Percentiles rank a stretch among this genome's conserved stretches.
Conservation (phyloP, 2,329 filamentous ascomycete species). For the Coleophoma eucalyptorum region DNA sequence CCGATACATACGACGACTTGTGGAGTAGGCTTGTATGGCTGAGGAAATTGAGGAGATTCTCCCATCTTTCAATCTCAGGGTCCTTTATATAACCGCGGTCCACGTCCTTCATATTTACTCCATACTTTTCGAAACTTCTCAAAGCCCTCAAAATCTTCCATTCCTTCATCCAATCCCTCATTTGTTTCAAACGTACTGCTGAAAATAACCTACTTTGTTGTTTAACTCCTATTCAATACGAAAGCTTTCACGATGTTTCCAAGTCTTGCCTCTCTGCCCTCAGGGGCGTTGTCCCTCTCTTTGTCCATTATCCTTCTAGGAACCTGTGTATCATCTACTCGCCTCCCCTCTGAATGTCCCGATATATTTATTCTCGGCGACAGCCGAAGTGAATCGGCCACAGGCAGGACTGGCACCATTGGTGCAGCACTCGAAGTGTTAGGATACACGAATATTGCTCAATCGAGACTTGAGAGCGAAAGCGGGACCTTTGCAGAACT, state of each 20-base stretch:
- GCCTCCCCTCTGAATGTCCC: background rate
- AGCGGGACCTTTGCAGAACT: background rate
- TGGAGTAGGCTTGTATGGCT: too few relatives aligned
- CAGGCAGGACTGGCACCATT: background rate
- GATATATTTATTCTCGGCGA: background rate
- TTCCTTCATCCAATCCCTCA: too few relatives aligned
- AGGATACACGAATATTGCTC: background rate
- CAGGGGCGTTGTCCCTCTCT: background rate
- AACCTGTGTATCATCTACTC: background rate
- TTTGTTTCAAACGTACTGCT: too few relatives aligned
- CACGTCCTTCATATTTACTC: too few relatives aligned
- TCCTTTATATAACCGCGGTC: too few relatives aligned
- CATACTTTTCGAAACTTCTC: too few relatives aligned
- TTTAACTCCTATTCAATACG: too few relatives aligned
- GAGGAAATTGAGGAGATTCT: too few relatives aligned
- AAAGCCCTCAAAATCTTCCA: too few relatives aligned
- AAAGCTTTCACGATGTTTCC: background rate
- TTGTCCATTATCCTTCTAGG: background rate
- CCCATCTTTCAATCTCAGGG: too few relatives aligned
- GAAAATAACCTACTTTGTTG: too few relatives aligned
- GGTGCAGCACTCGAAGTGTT: background rate
- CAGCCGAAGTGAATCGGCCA: background rate
- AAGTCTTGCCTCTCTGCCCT: background rate
- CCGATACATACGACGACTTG: too few relatives aligned
- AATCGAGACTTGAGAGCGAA: background rate